Conservation (phyloP, 495 filamentous ascomycete genomes). For the Cetradonia linearis region DNA sequence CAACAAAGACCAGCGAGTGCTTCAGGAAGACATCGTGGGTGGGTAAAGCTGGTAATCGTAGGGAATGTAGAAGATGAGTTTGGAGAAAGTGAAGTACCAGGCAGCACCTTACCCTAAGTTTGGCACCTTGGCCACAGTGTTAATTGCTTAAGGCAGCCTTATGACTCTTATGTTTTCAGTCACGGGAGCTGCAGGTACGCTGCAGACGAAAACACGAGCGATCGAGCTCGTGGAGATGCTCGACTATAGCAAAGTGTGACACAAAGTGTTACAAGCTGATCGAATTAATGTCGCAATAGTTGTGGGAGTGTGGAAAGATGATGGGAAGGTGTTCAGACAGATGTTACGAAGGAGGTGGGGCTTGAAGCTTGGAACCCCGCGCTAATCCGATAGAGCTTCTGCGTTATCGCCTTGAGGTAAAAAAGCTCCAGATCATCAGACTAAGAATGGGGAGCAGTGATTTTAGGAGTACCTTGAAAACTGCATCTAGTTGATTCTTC, state of each 20-base stretch:
- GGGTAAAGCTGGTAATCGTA: background rate
- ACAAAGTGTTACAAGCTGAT: background rate
- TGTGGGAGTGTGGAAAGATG: background rate
- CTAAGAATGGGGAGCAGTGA: background rate
- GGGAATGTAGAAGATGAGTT: background rate
- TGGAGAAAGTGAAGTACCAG: background rate
- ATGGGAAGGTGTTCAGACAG: background rate
- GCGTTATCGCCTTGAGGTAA: background rate
- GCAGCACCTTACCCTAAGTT: conserved; percentile 11
- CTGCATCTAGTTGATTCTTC: background rate
- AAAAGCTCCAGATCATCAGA: background rate
- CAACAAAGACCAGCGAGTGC: conserved; percentile 1
- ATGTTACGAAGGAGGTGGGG: conserved; percentile 9
- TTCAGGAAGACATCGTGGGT: conserved; percentile 7
- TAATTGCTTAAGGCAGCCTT: conserved; percentile 19
- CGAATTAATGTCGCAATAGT: background rate
- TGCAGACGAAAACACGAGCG: conserved; percentile 13
- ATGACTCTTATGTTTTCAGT: conserved; percentile 21
- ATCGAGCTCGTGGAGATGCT: background rate
- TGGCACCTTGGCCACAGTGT: conserved; percentile 6
- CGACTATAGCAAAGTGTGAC: background rate
- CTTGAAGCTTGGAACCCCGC: conserved; percentile 10
- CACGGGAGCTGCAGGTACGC: conserved; percentile 13
- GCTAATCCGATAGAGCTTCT: conserved; percentile 11
- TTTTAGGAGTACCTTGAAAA: background rate